A percentile compares a stretch with the other conserved stretches of the same genome.
These are phyloP conservation scores for Eragrostis nindensis DNA, from an alignment of 176 grass and related monocot species.

Conservation along the genomic window DNA sequence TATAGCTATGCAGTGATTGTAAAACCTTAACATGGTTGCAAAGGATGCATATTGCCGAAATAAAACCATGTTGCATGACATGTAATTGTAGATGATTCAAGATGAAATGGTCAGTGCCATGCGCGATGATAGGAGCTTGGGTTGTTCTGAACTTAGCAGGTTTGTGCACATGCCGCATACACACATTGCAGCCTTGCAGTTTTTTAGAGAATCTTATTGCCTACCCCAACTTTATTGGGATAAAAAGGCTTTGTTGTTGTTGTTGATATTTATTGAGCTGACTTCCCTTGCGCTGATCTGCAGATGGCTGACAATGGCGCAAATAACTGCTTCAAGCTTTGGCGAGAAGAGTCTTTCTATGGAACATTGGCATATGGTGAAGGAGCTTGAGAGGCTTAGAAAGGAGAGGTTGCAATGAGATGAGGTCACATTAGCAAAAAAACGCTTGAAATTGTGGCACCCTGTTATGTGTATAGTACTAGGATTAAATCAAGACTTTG, in stretches of 20 bases:
- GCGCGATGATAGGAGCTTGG: slow-evolving; percentile 70
- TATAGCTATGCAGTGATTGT: not conserved
- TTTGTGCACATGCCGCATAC: slow-evolving; percentile 20
- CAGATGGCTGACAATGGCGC: slow-evolving; percentile 93
- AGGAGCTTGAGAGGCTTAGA: slow-evolving; percentile 85
- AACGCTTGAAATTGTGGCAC: not conserved
- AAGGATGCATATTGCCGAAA: not conserved
- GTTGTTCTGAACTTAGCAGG: slow-evolving; percentile 89
- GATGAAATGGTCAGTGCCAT: slow-evolving; percentile 93
- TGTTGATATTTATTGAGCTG: not conserved
- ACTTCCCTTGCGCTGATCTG: slow-evolving; percentile 19
- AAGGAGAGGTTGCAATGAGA: slow-evolving; percentile 68
- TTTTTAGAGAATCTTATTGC: too few species aligned
- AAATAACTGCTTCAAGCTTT: slow-evolving; percentile 80
- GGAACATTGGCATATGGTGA: slow-evolving; percentile 89
- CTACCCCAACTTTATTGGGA: too few species aligned
- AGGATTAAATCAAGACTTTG: slow-evolving; percentile 35
- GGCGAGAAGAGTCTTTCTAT: slow-evolving; percentile 67
- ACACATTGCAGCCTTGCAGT: not conserved
- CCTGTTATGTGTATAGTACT: slow-evolving; percentile 32
- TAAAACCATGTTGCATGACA: not conserved
- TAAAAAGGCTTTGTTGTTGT: too few species aligned
- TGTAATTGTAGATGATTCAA: slow-evolving; percentile 63
- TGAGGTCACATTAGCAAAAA: not conserved
- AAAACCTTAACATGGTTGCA: slow-evolving; percentile 15